Percentiles rank a stretch among this genome's conserved stretches.
Conservation (phyloP, 139 green algal species). For the Asterochloris sp. region DNA sequence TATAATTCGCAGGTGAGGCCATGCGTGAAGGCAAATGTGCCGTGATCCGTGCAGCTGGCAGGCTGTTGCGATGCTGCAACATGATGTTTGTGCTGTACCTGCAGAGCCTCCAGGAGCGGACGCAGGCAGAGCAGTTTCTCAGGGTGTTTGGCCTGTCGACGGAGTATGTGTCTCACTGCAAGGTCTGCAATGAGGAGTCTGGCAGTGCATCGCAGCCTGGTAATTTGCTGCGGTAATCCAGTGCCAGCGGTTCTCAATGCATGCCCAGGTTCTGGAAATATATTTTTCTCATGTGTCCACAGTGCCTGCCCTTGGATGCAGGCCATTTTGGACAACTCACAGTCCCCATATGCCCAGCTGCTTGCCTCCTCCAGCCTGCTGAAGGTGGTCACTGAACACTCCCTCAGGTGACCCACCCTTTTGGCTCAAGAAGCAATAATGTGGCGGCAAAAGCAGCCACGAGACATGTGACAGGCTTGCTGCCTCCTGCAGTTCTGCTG, state of each 20-base stretch:
- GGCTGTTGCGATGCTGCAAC: neutral
- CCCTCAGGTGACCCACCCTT: constrained; percentile 49
- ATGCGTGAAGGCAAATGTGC: neutral
- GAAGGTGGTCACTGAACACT: constrained; percentile 90
- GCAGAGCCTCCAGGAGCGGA: constrained; percentile 76
- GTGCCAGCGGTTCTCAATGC: neutral
- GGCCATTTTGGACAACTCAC: constrained; percentile 86
- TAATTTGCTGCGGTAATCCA: neutral
- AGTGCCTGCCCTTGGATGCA: constrained; percentile 29
- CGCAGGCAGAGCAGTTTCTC: constrained; percentile 82
- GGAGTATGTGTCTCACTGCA: constrained; percentile 90
- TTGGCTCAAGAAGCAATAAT: neutral
- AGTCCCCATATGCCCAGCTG: constrained; percentile 91
- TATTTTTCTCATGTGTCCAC: neutral
- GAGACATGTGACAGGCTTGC: neutral
- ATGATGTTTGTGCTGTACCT: neutral
- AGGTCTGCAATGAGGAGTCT: constrained; percentile 36
- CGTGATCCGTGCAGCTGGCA: neutral
- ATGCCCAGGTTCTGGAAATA: neutral
- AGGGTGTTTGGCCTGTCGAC: constrained; percentile 77
- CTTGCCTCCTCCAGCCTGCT: constrained; percentile 86
- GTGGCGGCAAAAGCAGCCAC: neutral
- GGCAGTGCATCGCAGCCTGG: neutral
- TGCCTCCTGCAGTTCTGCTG: constrained; percentile 31
- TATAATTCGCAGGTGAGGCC: constrained; percentile 78